These are phyloP conservation scores for Pseudocercospora macadamiae DNA, from an alignment of 2,329 filamentous ascomycete genomes.

Conservation along the genomic window DNA sequence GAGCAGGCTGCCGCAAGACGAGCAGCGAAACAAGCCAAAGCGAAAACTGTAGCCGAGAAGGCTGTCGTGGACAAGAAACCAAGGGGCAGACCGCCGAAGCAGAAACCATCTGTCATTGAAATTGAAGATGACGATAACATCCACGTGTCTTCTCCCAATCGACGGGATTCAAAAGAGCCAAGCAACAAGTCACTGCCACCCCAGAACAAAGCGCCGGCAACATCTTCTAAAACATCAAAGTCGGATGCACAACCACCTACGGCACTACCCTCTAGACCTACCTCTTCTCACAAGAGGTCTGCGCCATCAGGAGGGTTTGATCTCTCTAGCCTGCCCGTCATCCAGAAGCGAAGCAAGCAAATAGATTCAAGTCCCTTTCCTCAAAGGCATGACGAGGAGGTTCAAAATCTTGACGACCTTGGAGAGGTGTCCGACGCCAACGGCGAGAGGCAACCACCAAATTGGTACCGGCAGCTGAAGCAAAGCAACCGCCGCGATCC, in stretches of 20 bases:
- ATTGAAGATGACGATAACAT: no score
- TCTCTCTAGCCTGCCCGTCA: neutral
- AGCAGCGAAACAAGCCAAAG: neutral
- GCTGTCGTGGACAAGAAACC: neutral
- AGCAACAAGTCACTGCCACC: neutral
- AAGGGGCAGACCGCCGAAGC: neutral
- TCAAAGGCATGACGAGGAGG: neutral
- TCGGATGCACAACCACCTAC: neutral
- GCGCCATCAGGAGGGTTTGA: neutral
- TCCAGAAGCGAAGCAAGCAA: neutral
- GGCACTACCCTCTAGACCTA: neutral
- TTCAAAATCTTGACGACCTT: neutral
- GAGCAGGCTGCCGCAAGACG: neutral
- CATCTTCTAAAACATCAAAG: neutral
- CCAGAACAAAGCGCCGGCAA: neutral
- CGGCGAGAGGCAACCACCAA: conserved; percentile 15
- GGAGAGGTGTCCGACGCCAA: neutral
- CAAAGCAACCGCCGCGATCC: conserved; percentile 4
- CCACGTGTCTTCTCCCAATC: no score
- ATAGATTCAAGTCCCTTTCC: conserved; percentile 7
- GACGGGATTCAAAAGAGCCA: neutral
- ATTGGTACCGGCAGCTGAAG: conserved; percentile 26
- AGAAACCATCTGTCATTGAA: no score
- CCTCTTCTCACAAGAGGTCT: conserved; percentile 2
- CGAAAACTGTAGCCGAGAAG: neutral